phyloP scores from a whole-genome alignment of 345 rosid species.

The Theobroma cacao region DNA sequence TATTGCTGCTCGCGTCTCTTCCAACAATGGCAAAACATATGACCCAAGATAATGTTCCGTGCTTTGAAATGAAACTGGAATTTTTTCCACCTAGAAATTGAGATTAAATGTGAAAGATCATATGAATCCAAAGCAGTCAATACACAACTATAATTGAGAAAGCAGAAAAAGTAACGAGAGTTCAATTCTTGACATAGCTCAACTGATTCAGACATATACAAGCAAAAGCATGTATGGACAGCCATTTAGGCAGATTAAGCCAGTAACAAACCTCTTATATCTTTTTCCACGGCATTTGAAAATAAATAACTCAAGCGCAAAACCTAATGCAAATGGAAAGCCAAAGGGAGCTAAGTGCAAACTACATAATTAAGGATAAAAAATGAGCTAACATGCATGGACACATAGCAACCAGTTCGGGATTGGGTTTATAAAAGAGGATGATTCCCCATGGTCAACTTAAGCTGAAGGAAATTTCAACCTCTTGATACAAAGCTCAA shows the following conservation, averaged over 20 bases:
- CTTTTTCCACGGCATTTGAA: background rate
- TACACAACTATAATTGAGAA: background rate
- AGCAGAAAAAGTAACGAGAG: background rate
- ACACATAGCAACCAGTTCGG: background rate
- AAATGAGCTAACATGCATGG: background rate
- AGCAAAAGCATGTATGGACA: background rate
- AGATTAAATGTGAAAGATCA: background rate
- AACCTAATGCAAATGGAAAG: background rate
- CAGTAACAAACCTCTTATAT: background rate
- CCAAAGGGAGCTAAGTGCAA: background rate
- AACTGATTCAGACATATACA: background rate
- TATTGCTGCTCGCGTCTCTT: constrained; percentile 41
- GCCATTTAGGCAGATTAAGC: background rate
- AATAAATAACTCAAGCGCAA: background rate
- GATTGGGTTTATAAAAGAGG: background rate
- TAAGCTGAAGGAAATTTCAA: background rate
- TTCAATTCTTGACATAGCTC: background rate
- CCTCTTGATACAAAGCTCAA: too few species aligned
- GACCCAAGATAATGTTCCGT: constrained; percentile 27
- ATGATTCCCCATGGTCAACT: background rate
- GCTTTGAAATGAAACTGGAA: constrained; percentile 35
- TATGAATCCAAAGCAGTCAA: background rate
- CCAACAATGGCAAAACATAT: constrained; percentile 36
- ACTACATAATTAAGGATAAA: background rate
- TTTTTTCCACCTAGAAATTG: constrained; percentile 30